Base-by-base conservation (phyloP, 768 basidiomycete species). In the Pholiota microspora region DNA sequence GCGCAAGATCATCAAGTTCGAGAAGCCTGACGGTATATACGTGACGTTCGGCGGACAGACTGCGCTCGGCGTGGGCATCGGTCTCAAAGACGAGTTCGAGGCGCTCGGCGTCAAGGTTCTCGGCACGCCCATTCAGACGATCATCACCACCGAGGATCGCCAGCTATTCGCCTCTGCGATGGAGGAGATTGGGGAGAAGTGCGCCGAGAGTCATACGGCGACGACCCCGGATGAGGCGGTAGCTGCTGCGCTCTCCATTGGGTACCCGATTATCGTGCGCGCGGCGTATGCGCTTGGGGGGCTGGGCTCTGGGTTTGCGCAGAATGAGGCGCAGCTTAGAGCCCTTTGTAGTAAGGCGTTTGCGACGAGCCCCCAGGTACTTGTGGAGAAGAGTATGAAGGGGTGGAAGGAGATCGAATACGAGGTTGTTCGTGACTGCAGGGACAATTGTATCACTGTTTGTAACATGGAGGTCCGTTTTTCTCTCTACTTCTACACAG, bases 381-480 rank as follows among this genome's bases (percentile, higher is more conserved):
- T 99, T n/a, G 94, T 99, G 13, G 97, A 99, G 79, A 95, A 86
- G 80, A 94, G 92, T 64, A 98, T 98, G 96, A 98, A 98, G 74
- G 96, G 96, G 2, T 99, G 96, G 96, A 98, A 99, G 74, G 96
- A 99, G 77, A 96, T 99, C 61, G 96, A 99, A 75, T 99, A 99
- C 63, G 96, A 99, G 68, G 96, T 99, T 47, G 96, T 98, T 9
- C 82, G 96, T 55, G 96, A 99, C 72, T 98, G 94, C 75, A 81
- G 92, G 58, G 92, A 98, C 68, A 99, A 99, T 69, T 98, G 96
- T 68, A 98, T 98, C 74, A 96, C 95, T 0, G 96, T 98, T 59
- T 99, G 96, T 75, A 99, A 99, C 77, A 99, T 99, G 96, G 96
- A 99, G 91, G 95, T 94, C 45, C 54, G 88, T 59, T n/a, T 25